Conservation (phyloP, 148 eudicot genomes). For the Amaranthus palmeri region DNA sequence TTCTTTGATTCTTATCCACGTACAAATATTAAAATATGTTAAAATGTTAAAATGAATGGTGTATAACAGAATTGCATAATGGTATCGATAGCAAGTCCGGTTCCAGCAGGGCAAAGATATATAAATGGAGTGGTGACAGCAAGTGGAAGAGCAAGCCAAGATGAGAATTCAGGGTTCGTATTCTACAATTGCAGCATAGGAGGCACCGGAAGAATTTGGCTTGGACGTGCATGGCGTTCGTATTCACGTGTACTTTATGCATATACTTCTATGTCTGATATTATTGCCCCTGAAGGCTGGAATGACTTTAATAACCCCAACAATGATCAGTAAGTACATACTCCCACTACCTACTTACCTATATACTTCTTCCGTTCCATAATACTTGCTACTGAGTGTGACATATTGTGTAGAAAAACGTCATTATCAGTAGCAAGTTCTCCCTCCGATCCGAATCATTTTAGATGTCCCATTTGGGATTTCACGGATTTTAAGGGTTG, state of each 20-base stretch:
- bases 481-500: no score
- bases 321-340: slow-evolving; percentile 63
- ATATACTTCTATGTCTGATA: slow-evolving; percentile 63
- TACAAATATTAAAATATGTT: no score
- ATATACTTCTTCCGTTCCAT: no score
- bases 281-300: slow-evolving; percentile 91
- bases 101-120: slow-evolving; percentile 36
- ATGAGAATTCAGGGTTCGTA: slow-evolving; percentile 77
- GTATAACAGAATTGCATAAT: slow-evolving; percentile 65
- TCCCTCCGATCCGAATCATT: no score
- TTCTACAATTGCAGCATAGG: slow-evolving; percentile 75
- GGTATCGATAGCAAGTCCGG: slow-evolving; percentile 75
- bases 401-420: no score
- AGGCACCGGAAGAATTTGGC: slow-evolving; percentile 88
- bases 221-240: slow-evolving; percentile 95
- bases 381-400: no score
- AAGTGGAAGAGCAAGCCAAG: slow-evolving; percentile 62
- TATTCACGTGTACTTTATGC: slow-evolving; percentile 77
- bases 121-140: slow-evolving; percentile 87
- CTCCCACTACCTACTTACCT: no score
- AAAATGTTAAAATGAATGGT: background rate
- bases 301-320: slow-evolving; percentile 76
- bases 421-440: no score
- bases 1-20: no score
- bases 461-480: no score